phyloP scores from a whole-genome alignment of 306 rosid species.

The Rosa persica region DNA sequence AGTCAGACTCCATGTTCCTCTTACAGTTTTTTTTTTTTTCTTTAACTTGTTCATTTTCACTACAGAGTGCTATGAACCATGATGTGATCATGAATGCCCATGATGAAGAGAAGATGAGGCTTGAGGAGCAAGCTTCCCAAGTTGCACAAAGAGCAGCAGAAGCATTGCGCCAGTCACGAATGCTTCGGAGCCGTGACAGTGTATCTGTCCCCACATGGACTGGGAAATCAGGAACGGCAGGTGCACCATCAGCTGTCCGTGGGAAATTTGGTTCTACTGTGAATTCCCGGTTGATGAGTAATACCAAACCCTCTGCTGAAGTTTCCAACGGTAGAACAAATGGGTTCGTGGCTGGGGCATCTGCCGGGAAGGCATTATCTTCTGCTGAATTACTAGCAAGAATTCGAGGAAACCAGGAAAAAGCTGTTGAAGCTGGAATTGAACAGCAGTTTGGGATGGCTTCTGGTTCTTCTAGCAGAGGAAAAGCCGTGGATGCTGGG shows the following conservation, averaged over 20 bases:
- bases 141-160: slow-evolving; percentile 97
- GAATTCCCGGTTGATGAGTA: slow-evolving; percentile 54
- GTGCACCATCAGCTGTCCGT: slow-evolving; percentile 74
- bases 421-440: slow-evolving; percentile 65
- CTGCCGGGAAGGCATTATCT: slow-evolving; percentile 81
- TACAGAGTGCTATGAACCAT: slow-evolving; percentile 89
- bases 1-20: too few species aligned
- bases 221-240: slow-evolving; percentile 92
- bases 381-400: slow-evolving; percentile 72
- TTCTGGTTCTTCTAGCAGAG: slow-evolving; percentile 38
- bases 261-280: slow-evolving; percentile 80
- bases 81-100: slow-evolving; percentile 86
- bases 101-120: slow-evolving; percentile 80
- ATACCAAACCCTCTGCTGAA: slow-evolving; percentile 44
- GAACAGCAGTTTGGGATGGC: slow-evolving; percentile 49
- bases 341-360: slow-evolving; percentile 71
- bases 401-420: slow-evolving; percentile 74
- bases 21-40: slow-evolving; percentile 13
- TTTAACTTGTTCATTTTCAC: slow-evolving; percentile 19
- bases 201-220: slow-evolving; percentile 94
- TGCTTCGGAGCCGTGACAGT: slow-evolving; percentile 70
- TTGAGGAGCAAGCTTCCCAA: slow-evolving; percentile 87
- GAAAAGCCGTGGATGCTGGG: slow-evolving; percentile 42
- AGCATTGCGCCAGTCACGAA: slow-evolving; percentile 83
- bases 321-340: slow-evolving; percentile 43